Conservation (phyloP, 208 protist species). For the Leishmania braziliensis region DNA sequence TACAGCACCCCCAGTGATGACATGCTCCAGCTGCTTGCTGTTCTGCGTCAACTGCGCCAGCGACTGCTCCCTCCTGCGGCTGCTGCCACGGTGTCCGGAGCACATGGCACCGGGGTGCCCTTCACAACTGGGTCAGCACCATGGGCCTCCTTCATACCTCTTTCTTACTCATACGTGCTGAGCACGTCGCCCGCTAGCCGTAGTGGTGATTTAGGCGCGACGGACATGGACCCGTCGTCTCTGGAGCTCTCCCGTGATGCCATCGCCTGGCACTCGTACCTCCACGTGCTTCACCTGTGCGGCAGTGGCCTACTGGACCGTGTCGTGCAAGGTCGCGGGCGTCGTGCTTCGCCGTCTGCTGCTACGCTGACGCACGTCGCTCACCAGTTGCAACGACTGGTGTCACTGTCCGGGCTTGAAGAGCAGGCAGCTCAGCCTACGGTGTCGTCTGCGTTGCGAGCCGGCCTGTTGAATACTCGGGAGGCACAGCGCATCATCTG, state of each 20-base stretch:
- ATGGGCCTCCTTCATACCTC: constrained; percentile 2
- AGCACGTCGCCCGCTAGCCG: background rate
- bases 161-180: background rate
- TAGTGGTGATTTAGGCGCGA: background rate
- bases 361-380: constrained; percentile 4
- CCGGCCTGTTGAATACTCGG: background rate
- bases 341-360: constrained; percentile 16
- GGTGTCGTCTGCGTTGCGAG: background rate
- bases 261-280: constrained; percentile 16
- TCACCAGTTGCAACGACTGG: constrained; percentile 5
- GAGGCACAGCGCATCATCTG: constrained; percentile 17
- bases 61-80: constrained; percentile 3
- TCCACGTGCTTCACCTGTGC: constrained; percentile 32
- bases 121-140: background rate
- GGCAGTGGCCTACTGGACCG: constrained; percentile 14
- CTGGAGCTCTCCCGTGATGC: background rate
- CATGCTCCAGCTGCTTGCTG: background rate
- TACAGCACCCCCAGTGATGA: background rate
- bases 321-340: constrained; percentile 7
- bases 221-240: background rate
- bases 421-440: background rate
- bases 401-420: background rate
- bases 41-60: constrained; percentile 11
- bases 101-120: background rate
- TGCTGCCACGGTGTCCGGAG: background rate